These are phyloP conservation scores for Tuber umbilicatum DNA, from an alignment of 495 filamentous ascomycete species.

Conservation along the genomic window DNA sequence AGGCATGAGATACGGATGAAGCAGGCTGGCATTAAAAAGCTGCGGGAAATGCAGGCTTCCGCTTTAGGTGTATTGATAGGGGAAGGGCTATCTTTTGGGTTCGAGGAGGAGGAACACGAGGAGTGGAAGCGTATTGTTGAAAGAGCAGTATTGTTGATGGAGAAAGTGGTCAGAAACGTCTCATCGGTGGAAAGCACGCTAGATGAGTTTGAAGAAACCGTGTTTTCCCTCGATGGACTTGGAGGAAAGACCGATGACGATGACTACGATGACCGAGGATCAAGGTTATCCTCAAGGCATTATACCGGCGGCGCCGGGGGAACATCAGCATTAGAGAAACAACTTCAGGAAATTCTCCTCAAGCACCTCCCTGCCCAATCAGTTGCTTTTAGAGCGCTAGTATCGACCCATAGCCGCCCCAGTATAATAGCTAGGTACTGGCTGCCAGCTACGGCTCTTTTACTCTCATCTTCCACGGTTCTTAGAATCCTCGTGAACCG, in stretches of 20 bases:
- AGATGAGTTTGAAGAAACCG: conserved; percentile 64
- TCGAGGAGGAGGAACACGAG: conserved; percentile 48
- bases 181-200: conserved; percentile 50
- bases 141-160: conserved; percentile 70
- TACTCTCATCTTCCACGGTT: conserved; percentile 74
- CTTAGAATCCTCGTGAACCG: conserved; percentile 65
- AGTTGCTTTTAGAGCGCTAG: conserved; percentile 47
- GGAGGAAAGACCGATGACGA: conserved; percentile 41
- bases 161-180: conserved; percentile 62
- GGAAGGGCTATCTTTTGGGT: conserved; percentile 62
- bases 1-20: conserved; percentile 65
- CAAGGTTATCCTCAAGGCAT: neutral
- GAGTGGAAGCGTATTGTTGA: conserved; percentile 68
- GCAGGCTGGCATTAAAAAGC: conserved; percentile 55
- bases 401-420: conserved; percentile 63
- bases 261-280: conserved; percentile 18
- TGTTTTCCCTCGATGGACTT: conserved; percentile 50
- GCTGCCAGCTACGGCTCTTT: conserved; percentile 60
- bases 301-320: conserved; percentile 28
- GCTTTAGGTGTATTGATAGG: conserved; percentile 80
- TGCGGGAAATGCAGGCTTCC: conserved; percentile 73
- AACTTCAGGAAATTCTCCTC: conserved; percentile 60
- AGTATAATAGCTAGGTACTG: conserved; percentile 76
- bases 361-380: conserved; percentile 56
- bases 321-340: conserved; percentile 57